Base-by-base conservation (phyloP, 2,329 filamentous ascomycete genomes). In the Septoria petroselini region DNA sequence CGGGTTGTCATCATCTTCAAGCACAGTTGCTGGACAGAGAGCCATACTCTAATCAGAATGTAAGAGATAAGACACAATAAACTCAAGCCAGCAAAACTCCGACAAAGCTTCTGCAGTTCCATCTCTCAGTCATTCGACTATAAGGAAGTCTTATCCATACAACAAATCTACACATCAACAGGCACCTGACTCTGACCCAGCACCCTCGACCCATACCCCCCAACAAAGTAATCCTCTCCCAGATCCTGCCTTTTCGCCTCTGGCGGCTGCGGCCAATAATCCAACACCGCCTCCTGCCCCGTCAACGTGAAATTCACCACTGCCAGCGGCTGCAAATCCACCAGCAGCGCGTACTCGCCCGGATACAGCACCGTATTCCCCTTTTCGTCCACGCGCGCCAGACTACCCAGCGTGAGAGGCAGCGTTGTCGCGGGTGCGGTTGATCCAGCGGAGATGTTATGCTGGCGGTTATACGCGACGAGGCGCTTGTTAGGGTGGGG, bases 301-400 rank as follows among this genome's bases (percentile, higher is more conserved):
- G 69, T 75, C 51, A 80, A 63, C 2, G 67, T 71, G 53, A 81
- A 77, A 17, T 71, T 70, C 35, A 72, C 56, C 29, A 55, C 65
- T 0, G 70, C 66, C 40, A 70, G 58, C 1, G 70, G 68, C 41
- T 72, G 70, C 48, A 70, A 64, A 59, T 80, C 77, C 7, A 80
- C 44, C 41, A 70, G 57, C 8, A 80, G 38, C 6, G 62, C 68
- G 55, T 82, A 82, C 14, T 69, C 69, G 0, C 77, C 79, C 0
- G 78, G 78, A 61, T 78, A 81, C 7, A 82, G 59, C 11, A 79
- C 72, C 40, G 68, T 70, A 52, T 77, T 73, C 0, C 79, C 80
- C 2, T 64, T 65, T 33, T 73, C 70, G 50, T 80, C 76, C 0
- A 73, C 72, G 1, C 79, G 66, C 1, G 75, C 73, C 30, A 82